These are phyloP conservation scores for Stenogyne calaminthoides DNA, from an alignment of 305 asterid species.

Conservation along the genomic window DNA sequence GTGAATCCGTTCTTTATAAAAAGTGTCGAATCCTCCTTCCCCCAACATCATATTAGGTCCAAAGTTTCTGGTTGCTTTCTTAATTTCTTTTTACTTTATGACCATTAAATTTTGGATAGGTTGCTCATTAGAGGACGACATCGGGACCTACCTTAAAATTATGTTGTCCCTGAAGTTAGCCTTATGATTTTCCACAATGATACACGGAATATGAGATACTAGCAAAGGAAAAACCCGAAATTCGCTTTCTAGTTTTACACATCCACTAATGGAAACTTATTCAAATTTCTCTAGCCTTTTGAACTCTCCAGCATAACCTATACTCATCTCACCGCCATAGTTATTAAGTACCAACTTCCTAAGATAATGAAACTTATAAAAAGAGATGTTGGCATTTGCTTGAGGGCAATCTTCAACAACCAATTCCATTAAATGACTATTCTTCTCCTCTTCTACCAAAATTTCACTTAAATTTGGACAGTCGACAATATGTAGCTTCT, in stretches of 20 bases:
- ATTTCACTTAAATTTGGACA: no score
- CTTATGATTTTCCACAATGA: not conserved
- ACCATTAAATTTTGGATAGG: not conserved
- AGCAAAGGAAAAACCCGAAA: not conserved
- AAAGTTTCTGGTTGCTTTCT: constrained; percentile 24
- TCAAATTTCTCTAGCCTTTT: not conserved
- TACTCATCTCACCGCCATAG: not conserved
- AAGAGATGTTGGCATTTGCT: no score
- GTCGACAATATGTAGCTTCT: no score
- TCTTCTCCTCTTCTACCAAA: not conserved
- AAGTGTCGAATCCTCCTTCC: not conserved
- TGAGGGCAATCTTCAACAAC: constrained; percentile 14
- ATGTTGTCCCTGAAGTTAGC: not conserved
- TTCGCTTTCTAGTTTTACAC: not conserved
- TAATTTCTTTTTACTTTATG: constrained; percentile 5
- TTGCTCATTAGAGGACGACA: not conserved
- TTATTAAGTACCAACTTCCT: not conserved
- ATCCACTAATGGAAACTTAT: constrained; percentile 9
- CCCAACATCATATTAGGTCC: not conserved
- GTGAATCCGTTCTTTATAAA: constrained; percentile 14
- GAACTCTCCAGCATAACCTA: not conserved
- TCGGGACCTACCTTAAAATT: not conserved
- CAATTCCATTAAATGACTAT: not conserved
- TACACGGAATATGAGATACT: constrained; percentile 5
- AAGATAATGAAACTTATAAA: no score